Evolutionary conservation across 768 basidiomycete genomes (phyloP).

Genomic region (Phaffia tasmanica): DNA sequence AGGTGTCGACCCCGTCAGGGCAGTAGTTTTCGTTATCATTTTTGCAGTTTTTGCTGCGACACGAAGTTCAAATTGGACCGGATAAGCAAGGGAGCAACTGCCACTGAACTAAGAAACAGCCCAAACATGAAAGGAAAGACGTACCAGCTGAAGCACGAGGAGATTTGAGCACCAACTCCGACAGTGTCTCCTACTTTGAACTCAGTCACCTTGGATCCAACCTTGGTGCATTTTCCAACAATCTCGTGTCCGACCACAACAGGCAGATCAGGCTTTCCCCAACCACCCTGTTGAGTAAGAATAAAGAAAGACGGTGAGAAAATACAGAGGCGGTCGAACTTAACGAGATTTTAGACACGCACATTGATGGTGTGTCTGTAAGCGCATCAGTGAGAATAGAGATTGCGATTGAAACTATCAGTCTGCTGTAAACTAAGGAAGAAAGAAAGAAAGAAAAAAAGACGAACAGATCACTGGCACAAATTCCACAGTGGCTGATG

Average conservation of each 20-base stretch:
- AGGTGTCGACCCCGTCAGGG: constrained; percentile 38
- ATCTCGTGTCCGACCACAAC: constrained; percentile 47
- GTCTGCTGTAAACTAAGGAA: no score
- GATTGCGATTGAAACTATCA: no score
- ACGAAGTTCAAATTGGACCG: not conserved
- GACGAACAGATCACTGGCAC: not conserved
- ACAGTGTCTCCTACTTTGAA: constrained; percentile 52
- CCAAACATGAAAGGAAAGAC: constrained; percentile 29
- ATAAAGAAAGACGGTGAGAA: no score
- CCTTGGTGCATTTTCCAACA: constrained; percentile 46
- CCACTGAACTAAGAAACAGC: not conserved
- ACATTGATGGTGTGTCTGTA: no score
- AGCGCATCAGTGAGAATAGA: no score
- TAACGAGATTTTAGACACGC: no score
- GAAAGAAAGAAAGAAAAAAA: no score
- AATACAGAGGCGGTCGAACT: no score
- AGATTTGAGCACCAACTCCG: constrained; percentile 48
- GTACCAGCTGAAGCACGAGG: constrained; percentile 44
- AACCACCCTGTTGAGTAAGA: no score
- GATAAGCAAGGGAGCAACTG: not conserved
- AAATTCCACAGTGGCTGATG: constrained; percentile 42
- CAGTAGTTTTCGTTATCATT: constrained; percentile 52
- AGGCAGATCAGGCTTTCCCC: not conserved
- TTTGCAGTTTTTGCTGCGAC: constrained; percentile 39
- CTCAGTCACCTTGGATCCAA: constrained; percentile 48